Evolutionary conservation across 1,139 yeast species (phyloP), one percentile per base, ranked within the genome.

Genomic region (Lodderomyces parapsilosis): DNA sequence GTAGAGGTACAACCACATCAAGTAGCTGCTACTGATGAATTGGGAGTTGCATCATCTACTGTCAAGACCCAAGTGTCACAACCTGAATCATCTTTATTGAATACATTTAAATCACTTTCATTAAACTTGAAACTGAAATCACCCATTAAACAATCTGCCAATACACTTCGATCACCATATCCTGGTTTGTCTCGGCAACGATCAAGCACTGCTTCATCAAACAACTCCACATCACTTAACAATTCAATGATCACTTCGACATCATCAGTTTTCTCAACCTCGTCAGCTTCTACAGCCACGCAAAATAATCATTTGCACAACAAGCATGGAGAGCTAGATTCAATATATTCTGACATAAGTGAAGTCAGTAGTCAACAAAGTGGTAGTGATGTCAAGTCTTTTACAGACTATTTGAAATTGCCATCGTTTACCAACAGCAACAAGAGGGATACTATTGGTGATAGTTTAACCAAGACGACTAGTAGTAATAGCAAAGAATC

Each of bases 331-430:
- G 71, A 65, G 43, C 41, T 56, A 27, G 70, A 64, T n/a, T 64
- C 69, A 1, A 59, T 65, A 10, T 65, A 63, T 46, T 64, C 70
- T 1, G 65, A 60, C 25, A 46, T 53, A 30, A 59, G 62, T 43
- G 63, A 57, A 11, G 64, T 59, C 30, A 48, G 53, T 31, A 59
- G 62, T 43, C 62, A 57, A 10, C 31, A 19, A 5, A 28, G 27
- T 32, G 17, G 30, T 5, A 23, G 11, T 15, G 38, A 40, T 13
- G 10, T 28, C 13, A 58, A 58, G 42, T 46, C 61, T 11, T 57
- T 60, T 36, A 48, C 56, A 6, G 65, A 61, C 36, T 61, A 56
- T 45, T 55, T 63, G 52, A 63, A 61, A 44, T 47, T 63, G 19
- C 65, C 67, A 18, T 22, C 27, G 4, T 23, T 22, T 18, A 34